phyloP scores from a whole-genome alignment of 768 basidiomycete species.

The Rhizopogon salebrosus region DNA sequence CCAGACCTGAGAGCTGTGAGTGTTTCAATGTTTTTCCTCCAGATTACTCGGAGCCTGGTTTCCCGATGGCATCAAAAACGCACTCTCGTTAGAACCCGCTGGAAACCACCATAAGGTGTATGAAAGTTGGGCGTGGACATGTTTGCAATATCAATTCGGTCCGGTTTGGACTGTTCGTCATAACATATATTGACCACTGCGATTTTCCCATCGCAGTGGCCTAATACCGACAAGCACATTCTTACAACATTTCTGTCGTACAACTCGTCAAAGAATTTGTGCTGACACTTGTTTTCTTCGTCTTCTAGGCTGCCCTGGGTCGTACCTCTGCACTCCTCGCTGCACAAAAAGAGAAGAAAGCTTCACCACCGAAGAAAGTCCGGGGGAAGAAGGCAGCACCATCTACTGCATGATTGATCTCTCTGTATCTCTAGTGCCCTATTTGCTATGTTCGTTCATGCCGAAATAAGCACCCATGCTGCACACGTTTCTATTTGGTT shows the following conservation, averaged over 20 bases:
- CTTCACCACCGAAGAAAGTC: slow-evolving; percentile 59
- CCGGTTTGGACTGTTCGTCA: slow-evolving; percentile 18
- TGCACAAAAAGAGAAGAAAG: slow-evolving; percentile 68
- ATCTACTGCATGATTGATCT: slow-evolving; percentile 12
- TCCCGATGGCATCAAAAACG: slow-evolving; percentile 26
- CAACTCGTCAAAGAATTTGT: slow-evolving; percentile 43
- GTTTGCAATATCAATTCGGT: slow-evolving; percentile 68
- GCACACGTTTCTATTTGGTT: neutral
- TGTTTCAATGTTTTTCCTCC: slow-evolving; percentile 12
- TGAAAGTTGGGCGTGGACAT: slow-evolving; percentile 92
- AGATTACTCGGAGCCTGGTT: neutral
- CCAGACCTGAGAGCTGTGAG: slow-evolving; percentile 76
- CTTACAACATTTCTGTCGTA: neutral
- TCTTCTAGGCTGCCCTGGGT: slow-evolving; percentile 61
- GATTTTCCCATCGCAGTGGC: slow-evolving; percentile 24
- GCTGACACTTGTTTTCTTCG: slow-evolving; percentile 14
- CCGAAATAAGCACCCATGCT: slow-evolving; percentile 14
- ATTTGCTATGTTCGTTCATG: slow-evolving; percentile 17
- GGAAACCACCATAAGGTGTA: slow-evolving; percentile 55
- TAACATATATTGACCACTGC: slow-evolving; percentile 15
- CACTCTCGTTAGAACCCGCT: slow-evolving; percentile 94
- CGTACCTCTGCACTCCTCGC: slow-evolving; percentile 70
- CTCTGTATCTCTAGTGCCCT: slow-evolving; percentile 20
- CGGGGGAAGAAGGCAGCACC: slow-evolving; percentile 58
- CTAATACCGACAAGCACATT: slow-evolving; percentile 20